These are phyloP conservation scores for Acacia pycnantha DNA, from an alignment of 331 rosid genomes.

Conservation along the genomic window DNA sequence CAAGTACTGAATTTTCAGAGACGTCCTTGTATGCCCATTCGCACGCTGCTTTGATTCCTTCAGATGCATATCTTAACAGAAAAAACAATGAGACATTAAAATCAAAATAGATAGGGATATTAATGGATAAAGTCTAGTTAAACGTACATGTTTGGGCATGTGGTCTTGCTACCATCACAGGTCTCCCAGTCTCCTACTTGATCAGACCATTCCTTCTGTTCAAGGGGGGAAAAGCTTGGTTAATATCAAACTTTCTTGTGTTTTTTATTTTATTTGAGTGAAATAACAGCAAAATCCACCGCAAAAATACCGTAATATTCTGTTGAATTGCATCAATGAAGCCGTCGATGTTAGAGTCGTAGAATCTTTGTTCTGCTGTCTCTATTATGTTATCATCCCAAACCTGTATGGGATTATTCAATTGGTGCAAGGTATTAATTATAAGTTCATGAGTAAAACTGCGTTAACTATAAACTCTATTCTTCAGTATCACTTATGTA, in stretches of 20 bases:
- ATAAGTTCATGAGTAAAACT: background rate
- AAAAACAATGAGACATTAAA: background rate
- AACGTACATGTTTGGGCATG: slow-evolving; percentile 68
- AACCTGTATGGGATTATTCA: slow-evolving; percentile 36
- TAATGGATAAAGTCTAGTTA: background rate
- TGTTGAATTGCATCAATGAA: slow-evolving; percentile 53
- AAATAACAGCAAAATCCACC: background rate
- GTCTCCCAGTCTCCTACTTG: slow-evolving; percentile 65
- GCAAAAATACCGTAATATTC: slow-evolving; percentile 61
- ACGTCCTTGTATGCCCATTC: slow-evolving; percentile 74
- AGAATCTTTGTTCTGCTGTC: slow-evolving; percentile 62
- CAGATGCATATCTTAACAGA: slow-evolving; percentile 71
- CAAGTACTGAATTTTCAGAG: slow-evolving; percentile 51
- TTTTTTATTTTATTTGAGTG: background rate
- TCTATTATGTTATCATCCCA: slow-evolving; percentile 79
- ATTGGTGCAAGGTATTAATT: background rate
- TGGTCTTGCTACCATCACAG: slow-evolving; percentile 42
- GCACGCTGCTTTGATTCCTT: slow-evolving; percentile 71
- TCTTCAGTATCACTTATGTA: background rate
- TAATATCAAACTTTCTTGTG: background rate
- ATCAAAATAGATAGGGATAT: background rate
- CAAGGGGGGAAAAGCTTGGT: background rate
- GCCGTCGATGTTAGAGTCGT: slow-evolving; percentile 38
- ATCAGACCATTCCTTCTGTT: slow-evolving; percentile 69
- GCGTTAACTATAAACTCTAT: background rate